Evolutionary conservation across 2,329 filamentous ascomycete genomes (phyloP), one percentile per base, ranked within the genome.

Genomic region (Phyllosticta paracitricarpa): DNA sequence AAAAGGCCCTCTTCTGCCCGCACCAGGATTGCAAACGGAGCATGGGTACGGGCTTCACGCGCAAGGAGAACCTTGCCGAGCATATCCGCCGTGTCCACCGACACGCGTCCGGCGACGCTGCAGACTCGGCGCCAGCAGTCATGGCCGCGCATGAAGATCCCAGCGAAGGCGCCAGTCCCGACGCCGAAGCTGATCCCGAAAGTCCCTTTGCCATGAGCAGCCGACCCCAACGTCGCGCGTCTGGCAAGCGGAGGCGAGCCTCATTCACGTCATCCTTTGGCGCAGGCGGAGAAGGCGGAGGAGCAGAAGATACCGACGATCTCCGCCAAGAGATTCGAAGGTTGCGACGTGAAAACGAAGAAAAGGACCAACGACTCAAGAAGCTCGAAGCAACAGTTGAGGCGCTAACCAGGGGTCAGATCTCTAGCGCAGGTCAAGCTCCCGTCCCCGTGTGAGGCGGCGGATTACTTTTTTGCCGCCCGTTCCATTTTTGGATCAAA

Each of bases 31-130:
- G 93, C 81, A 96, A 96, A 73, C 88, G 93, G 48, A 89, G 91
- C 69, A 86, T 84, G 0, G 92, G 91, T 64, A 89, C 91, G 69
- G 91, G 91, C 24, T 97, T 97, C 73, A 95, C 92, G 8, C 85
- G 93, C 57, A 89, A 92, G 70, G 93, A 97, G 76, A 97, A 97
- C 68, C 80, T 97, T 3, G 91, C 93, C 71, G 93, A 97, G 75
- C 93, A 97, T 75, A 79, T 97, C 19, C 88, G 93, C 22, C 86
- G 93, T 26, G 89, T 95, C n/a, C 93, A 97, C 72, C 71, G 73
- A 24, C 65, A 71, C 56, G 71, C 71, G 24, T 74, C 72, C 62
- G 71, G 35, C 25, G 61, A 62, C 22, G 59, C 54, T 33, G 61
- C 61, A 7, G 58, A 61, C 25, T 17, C 40, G 40, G 40, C 17